Base-by-base conservation (phyloP, 2,329 filamentous ascomycete genomes). In the Incumbomyces lentus region DNA sequence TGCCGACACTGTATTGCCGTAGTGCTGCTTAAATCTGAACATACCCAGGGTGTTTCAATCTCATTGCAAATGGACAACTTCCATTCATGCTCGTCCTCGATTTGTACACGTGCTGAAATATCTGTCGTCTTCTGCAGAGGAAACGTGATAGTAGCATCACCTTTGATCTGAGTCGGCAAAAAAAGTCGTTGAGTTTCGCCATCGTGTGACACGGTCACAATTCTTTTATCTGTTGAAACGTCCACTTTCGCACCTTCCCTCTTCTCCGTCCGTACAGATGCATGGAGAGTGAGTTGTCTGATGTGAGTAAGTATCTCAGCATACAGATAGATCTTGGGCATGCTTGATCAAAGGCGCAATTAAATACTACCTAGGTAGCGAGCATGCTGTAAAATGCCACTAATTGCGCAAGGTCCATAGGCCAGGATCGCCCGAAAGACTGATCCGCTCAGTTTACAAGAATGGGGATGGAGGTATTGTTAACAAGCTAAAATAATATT, bases 281-380 rank as follows among this genome's bases (percentile, higher is more conserved):
- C 70, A 53, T 77, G 73, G 13, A 81, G 65, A 2, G 75, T 76
- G 35, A 79, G 64, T 49, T 78, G 76, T 35, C 75, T 72, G 51
- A 81, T 78, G 52, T 81, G 73, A 31, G 75, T 68, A 32, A 81
- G 64, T 13, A 78, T 68, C 59, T 82, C 78, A 18, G 76, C 75
- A 52, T 81, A 79, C 12, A 81, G 64, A 35, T 65, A 50, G 29
- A 58, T 55, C 33, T 53, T 55, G 7, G 54, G 50, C 34, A 39
- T 39, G 10, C 16, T 22, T 31, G 30, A 42, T 42, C 22, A 31
- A 30, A 33, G 22, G 22, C 22, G 22, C 8, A 26, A 8, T 8
- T 8, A 26, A 8, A 8, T 26, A 5, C n/a, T n/a, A n/a, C n/a
- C n/a, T n/a, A n/a, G n/a, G 22, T 26, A 8, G 22, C 22, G 22